phyloP scores from a whole-genome alignment of 2,329 filamentous ascomycete species.

The Aspergillus floridensis region DNA sequence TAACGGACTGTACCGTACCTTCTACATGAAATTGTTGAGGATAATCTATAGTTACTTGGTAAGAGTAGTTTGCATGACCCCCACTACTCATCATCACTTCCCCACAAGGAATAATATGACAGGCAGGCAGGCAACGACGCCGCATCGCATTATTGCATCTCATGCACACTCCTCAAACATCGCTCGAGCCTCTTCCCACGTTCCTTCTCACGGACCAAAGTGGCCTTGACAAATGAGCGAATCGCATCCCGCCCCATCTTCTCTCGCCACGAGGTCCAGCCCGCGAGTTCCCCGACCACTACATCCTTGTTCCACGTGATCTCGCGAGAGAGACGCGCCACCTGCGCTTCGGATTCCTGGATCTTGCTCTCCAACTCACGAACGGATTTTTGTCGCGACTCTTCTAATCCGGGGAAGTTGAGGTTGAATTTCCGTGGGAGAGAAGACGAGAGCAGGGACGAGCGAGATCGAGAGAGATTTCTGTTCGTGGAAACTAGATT shows the following conservation, averaged over 20 bases:
- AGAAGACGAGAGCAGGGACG: constrained; percentile 64
- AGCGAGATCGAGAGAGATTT: constrained; percentile 73
- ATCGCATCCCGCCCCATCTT: constrained; percentile 72
- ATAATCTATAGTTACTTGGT: too few relatives aligned
- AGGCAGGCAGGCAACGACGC: too few relatives aligned
- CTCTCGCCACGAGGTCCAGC: constrained; percentile 88
- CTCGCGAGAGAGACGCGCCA: constrained; percentile 73
- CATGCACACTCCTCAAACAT: constrained; percentile 64
- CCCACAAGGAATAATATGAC: too few relatives aligned
- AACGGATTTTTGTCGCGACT: constrained; percentile 76
- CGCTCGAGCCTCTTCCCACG: constrained; percentile 76
- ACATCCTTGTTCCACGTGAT: constrained; percentile 90
- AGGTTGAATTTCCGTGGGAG: constrained; percentile 47
- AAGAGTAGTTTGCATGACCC: too few relatives aligned
- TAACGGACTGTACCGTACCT: too few relatives aligned
- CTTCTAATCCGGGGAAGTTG: constrained; percentile 63
- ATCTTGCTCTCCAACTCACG: constrained; percentile 83
- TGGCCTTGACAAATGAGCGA: constrained; percentile 70
- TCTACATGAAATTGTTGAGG: too few relatives aligned
- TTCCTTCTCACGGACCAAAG: constrained; percentile 76
- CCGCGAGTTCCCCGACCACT: constrained; percentile 84
- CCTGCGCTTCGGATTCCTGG: constrained; percentile 65
- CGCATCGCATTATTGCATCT: constrained; percentile 17
- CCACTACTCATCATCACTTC: too few relatives aligned
- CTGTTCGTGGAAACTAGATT: constrained; percentile 73